A percentile compares a stretch with the other conserved stretches of the same genome.
phyloP scores from a whole-genome alignment of 148 eudicot genomes.

The Rhododendron henanense region DNA sequence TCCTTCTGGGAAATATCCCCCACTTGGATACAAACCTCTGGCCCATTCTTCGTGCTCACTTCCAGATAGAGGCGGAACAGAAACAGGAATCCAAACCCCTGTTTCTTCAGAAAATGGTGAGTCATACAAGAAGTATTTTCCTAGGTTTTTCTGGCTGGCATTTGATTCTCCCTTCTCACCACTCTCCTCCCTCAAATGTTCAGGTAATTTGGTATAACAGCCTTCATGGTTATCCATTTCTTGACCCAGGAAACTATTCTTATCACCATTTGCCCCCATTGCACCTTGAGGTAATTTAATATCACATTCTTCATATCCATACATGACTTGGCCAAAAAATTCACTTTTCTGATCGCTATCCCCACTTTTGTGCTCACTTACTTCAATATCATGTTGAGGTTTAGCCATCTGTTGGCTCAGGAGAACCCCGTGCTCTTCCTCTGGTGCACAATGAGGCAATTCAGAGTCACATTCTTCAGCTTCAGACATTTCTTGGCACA shows the following conservation, averaged over 20 bases:
- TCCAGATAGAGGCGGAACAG: slow-evolving; percentile 61
- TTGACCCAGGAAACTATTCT: background rate
- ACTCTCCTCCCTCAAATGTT: slow-evolving; percentile 5
- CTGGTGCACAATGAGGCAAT: background rate
- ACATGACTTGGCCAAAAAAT: background rate
- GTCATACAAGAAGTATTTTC: slow-evolving; percentile 58
- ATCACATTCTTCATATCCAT: slow-evolving; percentile 5
- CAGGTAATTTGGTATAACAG: slow-evolving; percentile 12
- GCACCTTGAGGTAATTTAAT: background rate
- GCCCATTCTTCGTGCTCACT: slow-evolving; percentile 55
- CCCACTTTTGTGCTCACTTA: background rate
- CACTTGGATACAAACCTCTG: slow-evolving; percentile 43
- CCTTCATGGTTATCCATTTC: background rate
- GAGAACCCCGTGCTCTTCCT: slow-evolving; percentile 6
- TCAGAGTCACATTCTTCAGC: background rate
- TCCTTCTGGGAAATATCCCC: slow-evolving; percentile 42
- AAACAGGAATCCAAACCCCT: slow-evolving; percentile 69
- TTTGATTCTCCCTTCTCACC: slow-evolving; percentile 14
- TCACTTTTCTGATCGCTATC: slow-evolving; percentile 3
- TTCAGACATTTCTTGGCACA: slow-evolving; percentile 11
- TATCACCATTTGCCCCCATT: background rate
- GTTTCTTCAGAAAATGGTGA: slow-evolving; percentile 59
- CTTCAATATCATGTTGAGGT: background rate
- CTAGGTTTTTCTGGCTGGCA: slow-evolving; percentile 13
- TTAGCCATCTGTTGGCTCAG: background rate